Conservation (phyloP, 805 yeast genomes). For the Metschnikowia cerradonensis region DNA sequence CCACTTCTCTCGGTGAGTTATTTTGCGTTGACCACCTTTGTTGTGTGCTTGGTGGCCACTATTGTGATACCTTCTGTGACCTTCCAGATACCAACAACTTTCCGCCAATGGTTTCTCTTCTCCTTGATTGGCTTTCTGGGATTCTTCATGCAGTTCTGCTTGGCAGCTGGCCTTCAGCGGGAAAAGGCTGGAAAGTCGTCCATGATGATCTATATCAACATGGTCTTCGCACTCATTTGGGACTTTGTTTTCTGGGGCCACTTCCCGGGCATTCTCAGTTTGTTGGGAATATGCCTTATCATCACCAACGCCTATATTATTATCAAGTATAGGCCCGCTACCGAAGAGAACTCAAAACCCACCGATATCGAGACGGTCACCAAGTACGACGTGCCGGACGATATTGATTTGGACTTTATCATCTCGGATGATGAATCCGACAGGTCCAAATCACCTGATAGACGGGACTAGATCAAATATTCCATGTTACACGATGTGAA, state of each 20-base stretch:
- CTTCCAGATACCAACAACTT: slow-evolving; percentile 58
- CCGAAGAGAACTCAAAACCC: slow-evolving; percentile 2
- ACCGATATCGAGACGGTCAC: slow-evolving; percentile 7
- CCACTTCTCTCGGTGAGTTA: slow-evolving; percentile 76
- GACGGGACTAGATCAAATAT: neutral
- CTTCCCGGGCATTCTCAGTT: slow-evolving; percentile 64
- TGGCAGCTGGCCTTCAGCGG: slow-evolving; percentile 80
- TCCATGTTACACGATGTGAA: too few relatives aligned
- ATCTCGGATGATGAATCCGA: slow-evolving; percentile 16
- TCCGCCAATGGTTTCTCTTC: slow-evolving; percentile 64
- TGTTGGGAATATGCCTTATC: slow-evolving; percentile 66
- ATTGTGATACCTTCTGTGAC: slow-evolving; percentile 53
- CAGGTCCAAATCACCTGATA: neutral
- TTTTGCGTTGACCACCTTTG: slow-evolving; percentile 58
- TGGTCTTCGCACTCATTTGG: slow-evolving; percentile 74
- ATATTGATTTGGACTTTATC: slow-evolving; percentile 16
- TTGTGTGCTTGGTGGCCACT: slow-evolving; percentile 53
- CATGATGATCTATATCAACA: slow-evolving; percentile 69
- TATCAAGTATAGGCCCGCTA: slow-evolving; percentile 45
- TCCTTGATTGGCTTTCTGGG: slow-evolving; percentile 68
- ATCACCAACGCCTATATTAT: slow-evolving; percentile 61
- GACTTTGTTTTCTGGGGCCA: slow-evolving; percentile 71
- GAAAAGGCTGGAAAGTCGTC: slow-evolving; percentile 76
- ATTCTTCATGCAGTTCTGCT: slow-evolving; percentile 71
- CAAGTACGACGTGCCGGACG: slow-evolving; percentile 15